Base-by-base conservation (phyloP, 768 basidiomycete species). In the Agaricus blazei region DNA sequence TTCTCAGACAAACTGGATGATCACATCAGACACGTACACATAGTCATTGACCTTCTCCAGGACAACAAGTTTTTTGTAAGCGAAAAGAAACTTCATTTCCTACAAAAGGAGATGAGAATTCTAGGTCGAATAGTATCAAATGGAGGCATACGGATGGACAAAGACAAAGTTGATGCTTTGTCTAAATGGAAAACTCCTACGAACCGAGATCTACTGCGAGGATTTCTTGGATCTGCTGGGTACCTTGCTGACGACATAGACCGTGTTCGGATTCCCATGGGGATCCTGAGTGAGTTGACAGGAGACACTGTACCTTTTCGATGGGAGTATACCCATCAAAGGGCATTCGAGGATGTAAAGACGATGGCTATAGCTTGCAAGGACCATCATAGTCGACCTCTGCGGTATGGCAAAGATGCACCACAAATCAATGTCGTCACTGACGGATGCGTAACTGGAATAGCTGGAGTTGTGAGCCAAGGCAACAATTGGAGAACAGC, bases 101-200 rank as follows among this genome's bases (percentile, higher is more conserved):
- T n/a, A n/a, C n/a, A n/a, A n/a, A n/a, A n/a, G n/a, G n/a, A n/a
- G n/a, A n/a, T 66, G 36, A 58, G 59, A 14, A 45, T 66, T 12
- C 50, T 66, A 0, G 62, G 65, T 0, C 53, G 55, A 12, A 28
- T 68, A 3, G 53, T 80, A 1, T 65, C 69, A 23, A 64, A 71
- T n/a, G n/a, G 68, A 0, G 75, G 77, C 0, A 76, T 80, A n/a
- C 50, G 49, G 0, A 77, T 78, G 73, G 75, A 79, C 36, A 73
- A 73, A 0, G 59, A 71, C 19, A 80, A 79, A 43, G 74, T 80
- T 0, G 71, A 77, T 29, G 51, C 58, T 0, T 63, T 78, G 0
- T 0, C 65, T 0, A 69, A 69, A 15, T 74, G 71, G 71, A 71
- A 70, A 40, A 61, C 59, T 0, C 72, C 72, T 0, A 71, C 69